Percentiles rank a stretch among this genome's conserved stretches.
These are phyloP conservation scores for Hemisphaericaspora nanyangensis DNA, from an alignment of 805 yeast species.

Conservation along the genomic window DNA sequence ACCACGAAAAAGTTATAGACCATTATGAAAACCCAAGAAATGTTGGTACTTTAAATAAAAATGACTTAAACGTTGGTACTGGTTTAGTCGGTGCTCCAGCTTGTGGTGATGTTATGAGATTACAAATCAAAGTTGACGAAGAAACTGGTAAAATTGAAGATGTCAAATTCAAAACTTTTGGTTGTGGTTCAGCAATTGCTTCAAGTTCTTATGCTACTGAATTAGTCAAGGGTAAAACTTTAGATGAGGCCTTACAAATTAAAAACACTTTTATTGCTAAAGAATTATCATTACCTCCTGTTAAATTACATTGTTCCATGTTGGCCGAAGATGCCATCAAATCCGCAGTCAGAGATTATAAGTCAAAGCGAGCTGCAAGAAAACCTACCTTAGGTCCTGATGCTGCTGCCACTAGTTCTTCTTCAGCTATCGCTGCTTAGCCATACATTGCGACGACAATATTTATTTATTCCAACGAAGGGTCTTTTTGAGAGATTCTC, in stretches of 20 bases:
- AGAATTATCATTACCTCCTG: slow-evolving; percentile 94
- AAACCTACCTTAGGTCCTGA: slow-evolving; percentile 63
- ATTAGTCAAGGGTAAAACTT: slow-evolving; percentile 87
- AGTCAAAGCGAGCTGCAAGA: slow-evolving; percentile 60
- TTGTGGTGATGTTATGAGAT: slow-evolving; percentile 98
- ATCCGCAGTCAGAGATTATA: slow-evolving; percentile 94
- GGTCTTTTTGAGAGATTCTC: too few relatives aligned
- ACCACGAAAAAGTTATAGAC: slow-evolving; percentile 92
- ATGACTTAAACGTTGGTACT: slow-evolving; percentile 77
- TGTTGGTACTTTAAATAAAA: slow-evolving; percentile 88
- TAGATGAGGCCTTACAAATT: slow-evolving; percentile 89
- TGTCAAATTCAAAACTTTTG: slow-evolving; percentile 97
- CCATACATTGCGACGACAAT: too few relatives aligned
- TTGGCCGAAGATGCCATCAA: slow-evolving; percentile 98
- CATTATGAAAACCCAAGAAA: slow-evolving; percentile 96
- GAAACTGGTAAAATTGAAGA: slow-evolving; percentile 87
- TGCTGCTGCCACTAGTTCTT: slow-evolving; percentile 12
- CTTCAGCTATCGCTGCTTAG: slow-evolving; percentile 7
- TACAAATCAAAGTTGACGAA: slow-evolving; percentile 91
- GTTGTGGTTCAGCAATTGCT: slow-evolving; percentile 99
- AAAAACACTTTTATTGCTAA: slow-evolving; percentile 94
- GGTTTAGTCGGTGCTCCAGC: slow-evolving; percentile 99
- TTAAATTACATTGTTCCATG: slow-evolving; percentile 96
- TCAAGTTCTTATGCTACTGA: slow-evolving; percentile 94
- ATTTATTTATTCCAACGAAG: too few relatives aligned